Evolutionary conservation across 1,284 basidiomycete species (phyloP), one percentile per base, ranked within the genome.

Genomic region (Ganoderma lucidum): DNA sequence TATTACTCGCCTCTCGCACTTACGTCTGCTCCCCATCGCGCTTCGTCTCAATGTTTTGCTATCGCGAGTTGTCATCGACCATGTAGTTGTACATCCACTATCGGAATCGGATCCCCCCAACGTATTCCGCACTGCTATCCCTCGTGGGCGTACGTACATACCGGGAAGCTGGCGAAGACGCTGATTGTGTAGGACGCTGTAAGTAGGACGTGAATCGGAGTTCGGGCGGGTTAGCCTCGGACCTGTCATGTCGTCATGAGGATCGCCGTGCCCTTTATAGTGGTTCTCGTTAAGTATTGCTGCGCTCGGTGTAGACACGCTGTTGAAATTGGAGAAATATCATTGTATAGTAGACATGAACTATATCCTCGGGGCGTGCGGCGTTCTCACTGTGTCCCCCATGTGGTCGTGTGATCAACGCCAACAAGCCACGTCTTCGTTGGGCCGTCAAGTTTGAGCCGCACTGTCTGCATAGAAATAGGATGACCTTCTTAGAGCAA

Each of bases 21-120:
- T 56, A 35, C 58, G 56, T 56, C 37, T 62, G 64, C 64, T 63
- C 60, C 14, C 64, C 55, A 60, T 74, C 70, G 72, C 68, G 56
- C 66, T 64, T 66, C 70, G 63, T 70, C 68, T 65, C 69, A 61
- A 69, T 68, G 66, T 74, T 62, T 70, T 73, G 75, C 75, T 76
- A 62, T 76, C 75, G 73, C 73, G 71, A 72, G 70, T 67, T 70
- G 67, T 66, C 67, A 48, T 70, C 61, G 51, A 70, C 68, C 73
- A 71, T 74, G 73, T 73, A 73, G 67, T 74, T 74, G 63, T 67
- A 69, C 64, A 42, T 44, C 63, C 45, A 15, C 59, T 61, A 51
- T 67, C 66, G 63, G 68, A 70, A 44, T 67, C 64, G 63, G 66
- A 70, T 66, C 63, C 32, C 48, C 28, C 45, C 44, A 48, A 35